Conservation (phyloP, 495 filamentous ascomycete genomes). For the Talaromyces liani region DNA sequence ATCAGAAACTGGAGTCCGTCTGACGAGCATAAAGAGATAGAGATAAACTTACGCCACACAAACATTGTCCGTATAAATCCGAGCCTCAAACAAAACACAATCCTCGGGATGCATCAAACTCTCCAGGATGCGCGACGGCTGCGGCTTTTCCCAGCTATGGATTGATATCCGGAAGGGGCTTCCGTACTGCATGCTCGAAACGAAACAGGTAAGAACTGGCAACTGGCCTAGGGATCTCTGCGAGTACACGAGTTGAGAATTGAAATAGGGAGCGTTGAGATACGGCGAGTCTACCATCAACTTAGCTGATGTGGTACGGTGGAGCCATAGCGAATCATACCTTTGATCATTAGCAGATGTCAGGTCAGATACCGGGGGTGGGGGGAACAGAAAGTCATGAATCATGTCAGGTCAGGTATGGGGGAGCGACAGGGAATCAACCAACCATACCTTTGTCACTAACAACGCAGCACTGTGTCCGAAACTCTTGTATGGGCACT, state of each 20-base stretch:
- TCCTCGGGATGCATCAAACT: slow-evolving; percentile 55
- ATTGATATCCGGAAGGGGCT: slow-evolving; percentile 69
- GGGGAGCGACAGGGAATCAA: background rate
- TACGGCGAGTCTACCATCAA: slow-evolving; percentile 26
- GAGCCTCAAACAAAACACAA: slow-evolving; percentile 56
- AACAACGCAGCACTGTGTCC: slow-evolving; percentile 70
- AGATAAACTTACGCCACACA: slow-evolving; percentile 49
- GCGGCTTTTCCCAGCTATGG: slow-evolving; percentile 70
- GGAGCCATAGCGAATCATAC: background rate
- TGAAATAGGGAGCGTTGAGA: slow-evolving; percentile 23
- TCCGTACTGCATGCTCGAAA: slow-evolving; percentile 56
- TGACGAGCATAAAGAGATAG: background rate
- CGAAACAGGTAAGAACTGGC: slow-evolving; percentile 70
- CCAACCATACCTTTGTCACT: slow-evolving; percentile 50
- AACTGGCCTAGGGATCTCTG: slow-evolving; percentile 38
- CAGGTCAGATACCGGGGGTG: background rate
- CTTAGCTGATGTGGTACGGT: too few relatives aligned
- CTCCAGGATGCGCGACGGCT: slow-evolving; percentile 52
- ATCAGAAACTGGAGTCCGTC: background rate
- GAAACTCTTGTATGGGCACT: slow-evolving; percentile 79
- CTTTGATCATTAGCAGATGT: too few relatives aligned
- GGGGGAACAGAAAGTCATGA: background rate
- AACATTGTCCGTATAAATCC: slow-evolving; percentile 64
- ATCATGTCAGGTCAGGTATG: background rate
- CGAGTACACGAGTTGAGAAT: slow-evolving; percentile 19